These are phyloP conservation scores for Xylaria flabelliformis DNA, from an alignment of 495 filamentous ascomycete genomes.

Conservation along the genomic window DNA sequence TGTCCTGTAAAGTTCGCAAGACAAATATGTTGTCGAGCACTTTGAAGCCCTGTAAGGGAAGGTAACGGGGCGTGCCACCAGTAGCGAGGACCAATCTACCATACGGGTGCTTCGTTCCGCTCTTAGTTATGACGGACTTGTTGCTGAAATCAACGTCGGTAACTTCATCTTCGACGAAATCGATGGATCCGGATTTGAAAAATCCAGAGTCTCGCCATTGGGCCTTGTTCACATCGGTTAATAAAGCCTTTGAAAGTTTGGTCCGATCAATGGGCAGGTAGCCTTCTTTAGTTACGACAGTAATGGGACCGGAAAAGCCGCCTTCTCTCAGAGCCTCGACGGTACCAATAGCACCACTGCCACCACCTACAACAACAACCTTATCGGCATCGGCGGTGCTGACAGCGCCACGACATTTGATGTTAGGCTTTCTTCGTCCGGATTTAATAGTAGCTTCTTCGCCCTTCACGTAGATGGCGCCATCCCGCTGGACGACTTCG, in stretches of 20 bases:
- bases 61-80: conserved; percentile 76
- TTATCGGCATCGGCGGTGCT: conserved; percentile 66
- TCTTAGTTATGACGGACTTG: conserved; percentile 75
- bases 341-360: conserved; percentile 79
- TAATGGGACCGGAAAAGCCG: conserved; percentile 81
- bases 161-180: conserved; percentile 77
- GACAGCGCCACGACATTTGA: conserved; percentile 65
- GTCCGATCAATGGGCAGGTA: conserved; percentile 89
- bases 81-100: conserved; percentile 90
- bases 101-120: conserved; percentile 73
- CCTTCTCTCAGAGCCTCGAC: conserved; percentile 81
- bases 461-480: conserved; percentile 81
- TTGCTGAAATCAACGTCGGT: conserved; percentile 73
- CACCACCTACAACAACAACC: conserved; percentile 88
- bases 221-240: conserved; percentile 81
- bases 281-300: conserved; percentile 82
- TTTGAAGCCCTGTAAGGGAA: conserved; percentile 86
- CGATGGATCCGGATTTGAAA: conserved; percentile 77
- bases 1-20: conserved; percentile 75
- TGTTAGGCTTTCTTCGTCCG: conserved; percentile 71
- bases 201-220: conserved; percentile 75
- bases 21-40: conserved; percentile 86
- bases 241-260: conserved; percentile 92
- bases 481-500: conserved; percentile 77
- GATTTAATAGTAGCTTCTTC: conserved; percentile 81